A percentile compares a stretch with the other conserved stretches of the same genome.
These are phyloP conservation scores for Lasiodiplodia hormozganensis DNA, from an alignment of 2,329 filamentous ascomycete genomes.

Conservation along the genomic window DNA sequence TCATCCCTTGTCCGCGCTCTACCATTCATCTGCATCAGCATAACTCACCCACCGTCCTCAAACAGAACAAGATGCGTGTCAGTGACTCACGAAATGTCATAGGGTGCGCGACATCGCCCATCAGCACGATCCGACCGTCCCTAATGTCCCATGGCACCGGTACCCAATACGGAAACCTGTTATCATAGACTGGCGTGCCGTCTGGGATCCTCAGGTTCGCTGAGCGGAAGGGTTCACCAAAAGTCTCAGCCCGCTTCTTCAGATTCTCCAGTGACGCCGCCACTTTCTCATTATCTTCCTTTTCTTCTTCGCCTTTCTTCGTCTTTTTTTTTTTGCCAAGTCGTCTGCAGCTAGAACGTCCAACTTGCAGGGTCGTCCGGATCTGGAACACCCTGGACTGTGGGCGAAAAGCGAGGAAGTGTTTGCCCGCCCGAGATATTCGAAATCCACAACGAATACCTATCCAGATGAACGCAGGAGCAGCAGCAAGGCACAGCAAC, in stretches of 20 bases:
- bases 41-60: not conserved
- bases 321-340: constrained; percentile 34
- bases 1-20: constrained; percentile 57
- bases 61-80: too few relatives aligned
- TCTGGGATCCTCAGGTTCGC: constrained; percentile 46
- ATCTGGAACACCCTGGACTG: constrained; percentile 43
- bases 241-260: constrained; percentile 39
- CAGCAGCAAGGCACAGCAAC: too few relatives aligned
- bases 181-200: constrained; percentile 41
- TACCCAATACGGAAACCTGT: constrained; percentile 44
- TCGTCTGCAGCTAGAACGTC: constrained; percentile 45
- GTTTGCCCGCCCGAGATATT: too few relatives aligned
- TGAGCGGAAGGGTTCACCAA: constrained; percentile 49
- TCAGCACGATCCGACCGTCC: constrained; percentile 39
- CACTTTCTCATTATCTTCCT: constrained; percentile 34
- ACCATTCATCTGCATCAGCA: not conserved
- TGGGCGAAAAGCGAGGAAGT: not conserved
- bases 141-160: constrained; percentile 45
- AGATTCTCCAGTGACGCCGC: constrained; percentile 37
- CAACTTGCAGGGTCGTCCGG: constrained; percentile 43
- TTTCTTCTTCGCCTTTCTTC: constrained; percentile 30
- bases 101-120: constrained; percentile 50
- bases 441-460: too few relatives aligned
- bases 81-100: constrained; percentile 45
- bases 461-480: too few relatives aligned